Percentiles rank a stretch among this genome's conserved stretches.
These are phyloP conservation scores for Kalmanozyma brasiliensis DNA, from an alignment of 1,284 basidiomycete genomes.

Conservation along the genomic window DNA sequence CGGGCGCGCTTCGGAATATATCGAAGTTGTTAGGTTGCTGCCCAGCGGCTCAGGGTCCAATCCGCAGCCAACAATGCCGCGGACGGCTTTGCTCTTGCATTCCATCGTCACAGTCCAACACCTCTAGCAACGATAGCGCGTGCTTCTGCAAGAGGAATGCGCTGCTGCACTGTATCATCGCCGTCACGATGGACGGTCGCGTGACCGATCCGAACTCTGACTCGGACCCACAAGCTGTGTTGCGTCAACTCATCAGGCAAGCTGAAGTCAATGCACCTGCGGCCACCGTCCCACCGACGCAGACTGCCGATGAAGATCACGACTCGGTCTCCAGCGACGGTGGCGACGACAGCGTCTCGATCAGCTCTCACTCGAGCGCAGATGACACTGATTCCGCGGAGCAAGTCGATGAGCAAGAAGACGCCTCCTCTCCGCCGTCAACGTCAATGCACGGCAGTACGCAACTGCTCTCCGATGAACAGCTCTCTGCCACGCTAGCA, in stretches of 20 bases:
- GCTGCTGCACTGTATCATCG: slow-evolving; percentile 3
- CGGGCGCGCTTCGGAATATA: too few relatives aligned
- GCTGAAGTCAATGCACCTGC: slow-evolving; percentile 13
- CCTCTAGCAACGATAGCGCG: background rate
- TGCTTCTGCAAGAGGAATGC: slow-evolving; percentile 10
- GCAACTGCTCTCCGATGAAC: slow-evolving; percentile 4
- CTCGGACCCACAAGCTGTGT: slow-evolving; percentile 20
- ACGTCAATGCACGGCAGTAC: background rate
- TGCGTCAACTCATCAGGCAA: slow-evolving; percentile 34
- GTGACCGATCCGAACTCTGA: slow-evolving; percentile 4
- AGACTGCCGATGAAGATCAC: background rate
- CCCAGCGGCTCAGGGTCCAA: slow-evolving; percentile 26
- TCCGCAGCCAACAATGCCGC: too few relatives aligned
- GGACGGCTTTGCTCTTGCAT: too few relatives aligned
- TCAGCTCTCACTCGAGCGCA: background rate
- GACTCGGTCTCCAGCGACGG: background rate
- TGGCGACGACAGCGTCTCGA: background rate
- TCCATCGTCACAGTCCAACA: background rate
- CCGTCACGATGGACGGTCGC: slow-evolving; percentile 32
- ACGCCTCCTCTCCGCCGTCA: background rate
- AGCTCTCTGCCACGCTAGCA: slow-evolving; percentile 22
- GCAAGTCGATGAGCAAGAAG: background rate
- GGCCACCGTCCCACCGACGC: background rate
- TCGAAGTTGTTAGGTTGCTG: too few relatives aligned
- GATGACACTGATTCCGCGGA: background rate